Evolutionary conservation across 108 stramenopile genomes (phyloP), one percentile per base, ranked within the genome.

Genomic region (Nannochloropsis salina): DNA sequence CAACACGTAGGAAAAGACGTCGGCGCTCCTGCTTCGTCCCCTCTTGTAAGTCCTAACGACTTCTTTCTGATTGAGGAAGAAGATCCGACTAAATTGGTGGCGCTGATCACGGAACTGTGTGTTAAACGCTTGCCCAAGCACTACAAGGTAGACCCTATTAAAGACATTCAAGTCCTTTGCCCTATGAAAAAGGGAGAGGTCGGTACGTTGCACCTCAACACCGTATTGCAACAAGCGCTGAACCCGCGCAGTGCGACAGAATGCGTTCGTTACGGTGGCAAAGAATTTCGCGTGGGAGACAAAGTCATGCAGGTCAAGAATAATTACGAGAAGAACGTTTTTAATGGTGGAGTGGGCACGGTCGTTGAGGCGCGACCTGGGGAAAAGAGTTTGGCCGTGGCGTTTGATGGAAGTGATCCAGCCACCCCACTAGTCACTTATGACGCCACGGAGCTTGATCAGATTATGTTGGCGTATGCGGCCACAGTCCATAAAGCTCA

Each of bases 181-280:
- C 61, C 61, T n/a, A 74, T 74, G 61, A 74, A 74, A n/a, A 74
- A 74, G 61, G 61, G 61, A n/a, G 61, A 74, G 61, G 61, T 74
- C n/a, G 61, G 61, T 8, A 74, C 61, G 2, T n/a, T 74, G 8
- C 61, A 74, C 6, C 3, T 74, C n/a, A 74, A 74, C 6, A 74
- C 61, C 4, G 61, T 74, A 15, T n/a, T 74, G 20, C 61, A 74
- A 74, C 61, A 74, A 74, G 61, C 61, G 20, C 61, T 74, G 20
- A 74, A 74, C n/a, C 61, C 61, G 15, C 61, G 61, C n/a, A 2
- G 61, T 15, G 61, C 61, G 61, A 74, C 15, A 15, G 61, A 74
- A 74, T 74, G 61, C 61, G 61, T 74, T 3, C 15, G n/a, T 4
- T 74, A 74, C 61, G 61, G 61, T n/a, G 61, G 61, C 20, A 74